A percentile compares a stretch with the other conserved stretches of the same genome.
phyloP scores from a whole-genome alignment of 192 early-diverging fungal genomes.

The Backusella tarrabulga region DNA sequence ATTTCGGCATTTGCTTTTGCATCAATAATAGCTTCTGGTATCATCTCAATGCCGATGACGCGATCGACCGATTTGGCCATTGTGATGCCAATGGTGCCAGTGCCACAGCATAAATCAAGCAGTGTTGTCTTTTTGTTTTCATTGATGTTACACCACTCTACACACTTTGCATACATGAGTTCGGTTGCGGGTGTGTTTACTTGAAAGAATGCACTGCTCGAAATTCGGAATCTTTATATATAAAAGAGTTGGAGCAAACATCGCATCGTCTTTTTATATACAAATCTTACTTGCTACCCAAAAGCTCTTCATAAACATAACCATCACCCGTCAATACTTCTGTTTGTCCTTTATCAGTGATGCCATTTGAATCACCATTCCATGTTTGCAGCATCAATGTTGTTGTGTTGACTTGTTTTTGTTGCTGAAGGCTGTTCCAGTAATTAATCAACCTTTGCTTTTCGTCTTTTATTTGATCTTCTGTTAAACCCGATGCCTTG shows the following conservation, averaged over 20 bases:
- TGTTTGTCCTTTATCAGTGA: conserved; percentile 42
- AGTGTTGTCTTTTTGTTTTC: conserved; percentile 39
- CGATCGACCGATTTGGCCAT: conserved; percentile 61
- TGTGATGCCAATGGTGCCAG: conserved; percentile 78
- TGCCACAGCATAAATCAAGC: conserved; percentile 84
- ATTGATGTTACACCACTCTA: conserved; percentile 32
- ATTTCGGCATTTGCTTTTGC: conserved; percentile 62
- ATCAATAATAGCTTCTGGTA: conserved; percentile 62
- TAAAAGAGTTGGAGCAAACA: neutral
- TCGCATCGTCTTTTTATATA: neutral
- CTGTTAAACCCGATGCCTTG: conserved; percentile 42
- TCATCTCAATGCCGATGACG: conserved; percentile 75
- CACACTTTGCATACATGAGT: conserved; percentile 51
- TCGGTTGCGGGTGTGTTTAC: conserved; percentile 72
- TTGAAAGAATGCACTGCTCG: conserved; percentile 77
- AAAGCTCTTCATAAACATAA: conserved; percentile 61
- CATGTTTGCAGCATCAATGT: conserved; percentile 52
- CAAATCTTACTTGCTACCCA: conserved; percentile 44
- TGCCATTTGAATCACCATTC: conserved; percentile 51
- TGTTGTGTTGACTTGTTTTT: conserved; percentile 29
- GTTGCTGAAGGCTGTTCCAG: conserved; percentile 23
- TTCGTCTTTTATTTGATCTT: conserved; percentile 36
- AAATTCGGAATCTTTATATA: conserved; percentile 58
- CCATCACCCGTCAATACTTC: conserved; percentile 52
- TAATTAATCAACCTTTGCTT: conserved; percentile 31